phyloP scores from a whole-genome alignment of 148 eudicot genomes.

The Rhododendron henanense region DNA sequence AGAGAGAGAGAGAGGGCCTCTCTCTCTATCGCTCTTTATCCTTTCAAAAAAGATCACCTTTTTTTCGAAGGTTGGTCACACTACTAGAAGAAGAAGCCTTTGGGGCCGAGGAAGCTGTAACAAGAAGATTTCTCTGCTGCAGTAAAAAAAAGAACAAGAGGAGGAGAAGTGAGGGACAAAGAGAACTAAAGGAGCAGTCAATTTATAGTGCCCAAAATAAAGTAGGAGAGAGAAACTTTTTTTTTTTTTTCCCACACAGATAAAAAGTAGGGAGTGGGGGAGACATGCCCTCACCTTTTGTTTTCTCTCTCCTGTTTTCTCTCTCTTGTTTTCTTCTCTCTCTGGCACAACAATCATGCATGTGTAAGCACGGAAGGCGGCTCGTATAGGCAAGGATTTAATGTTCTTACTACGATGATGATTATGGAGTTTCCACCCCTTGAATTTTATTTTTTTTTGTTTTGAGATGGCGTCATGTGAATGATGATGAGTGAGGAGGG shows the following conservation, averaged over 20 bases:
- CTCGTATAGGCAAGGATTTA: conserved; percentile 49
- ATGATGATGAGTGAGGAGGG: conserved; percentile 28
- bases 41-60: conserved; percentile 61
- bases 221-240: conserved; percentile 12
- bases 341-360: conserved; percentile 83
- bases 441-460: neutral
- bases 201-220: conserved; percentile 33
- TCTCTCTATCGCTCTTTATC: conserved; percentile 11
- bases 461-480: conserved; percentile 34
- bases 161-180: conserved; percentile 23
- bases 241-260: neutral
- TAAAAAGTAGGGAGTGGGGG: conserved; percentile 12
- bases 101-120: neutral
- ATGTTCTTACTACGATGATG: conserved; percentile 26
- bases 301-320: conserved; percentile 8
- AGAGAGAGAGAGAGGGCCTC: conserved; percentile 28
- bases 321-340: neutral
- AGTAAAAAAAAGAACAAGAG: conserved; percentile 9
- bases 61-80: conserved; percentile 19
- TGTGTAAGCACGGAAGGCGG: conserved; percentile 91
- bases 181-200: conserved; percentile 16
- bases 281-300: conserved; percentile 26
- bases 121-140: neutral
- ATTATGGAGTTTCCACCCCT: neutral
- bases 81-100: conserved; percentile 23